phyloP scores from a whole-genome alignment of 2,329 filamentous ascomycete species.

The Aspergillus phoenicis region DNA sequence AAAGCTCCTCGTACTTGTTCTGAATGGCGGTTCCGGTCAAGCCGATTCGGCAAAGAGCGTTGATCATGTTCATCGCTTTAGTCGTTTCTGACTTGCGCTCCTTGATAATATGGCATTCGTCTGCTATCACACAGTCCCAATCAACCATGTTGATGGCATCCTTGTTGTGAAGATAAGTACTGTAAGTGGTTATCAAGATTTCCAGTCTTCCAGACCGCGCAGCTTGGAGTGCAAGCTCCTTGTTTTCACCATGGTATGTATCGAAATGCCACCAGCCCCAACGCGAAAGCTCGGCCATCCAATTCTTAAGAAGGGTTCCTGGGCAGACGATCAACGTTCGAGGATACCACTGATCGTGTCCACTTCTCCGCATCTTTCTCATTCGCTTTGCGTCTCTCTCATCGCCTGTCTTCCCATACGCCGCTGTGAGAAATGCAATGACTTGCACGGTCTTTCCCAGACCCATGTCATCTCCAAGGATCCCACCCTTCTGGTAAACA shows the following conservation, averaged over 20 bases:
- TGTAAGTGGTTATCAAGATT: conserved; percentile 92
- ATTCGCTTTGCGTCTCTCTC: conserved; percentile 83
- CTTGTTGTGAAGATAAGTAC: conserved; percentile 78
- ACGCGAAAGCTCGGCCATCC: conserved; percentile 78
- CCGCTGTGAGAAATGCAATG: conserved; percentile 84
- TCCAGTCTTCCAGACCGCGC: conserved; percentile 78
- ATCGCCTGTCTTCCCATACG: conserved; percentile 92
- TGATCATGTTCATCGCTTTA: conserved; percentile 84
- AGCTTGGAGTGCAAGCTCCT: conserved; percentile 71
- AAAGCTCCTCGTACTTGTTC: conserved; percentile 96
- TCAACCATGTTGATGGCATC: conserved; percentile 77
- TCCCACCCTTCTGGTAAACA: conserved; percentile 85
- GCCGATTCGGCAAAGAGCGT: conserved; percentile 87
- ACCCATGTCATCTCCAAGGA: conserved; percentile 97
- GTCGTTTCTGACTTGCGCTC: conserved; percentile 76
- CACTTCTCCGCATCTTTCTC: conserved; percentile 74
- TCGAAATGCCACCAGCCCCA: conserved; percentile 98
- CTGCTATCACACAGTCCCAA: conserved; percentile 93
- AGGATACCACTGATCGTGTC: conserved; percentile 72
- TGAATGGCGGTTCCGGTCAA: conserved; percentile 95
- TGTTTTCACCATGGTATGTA: conserved; percentile 72
- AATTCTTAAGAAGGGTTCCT: conserved; percentile 84
- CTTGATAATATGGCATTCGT: conserved; percentile 91
- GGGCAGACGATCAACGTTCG: conserved; percentile 84
- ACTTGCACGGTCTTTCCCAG: conserved; percentile 96